phyloP scores from a whole-genome alignment of 768 basidiomycete genomes.

The Lanmaoa rubissima region DNA sequence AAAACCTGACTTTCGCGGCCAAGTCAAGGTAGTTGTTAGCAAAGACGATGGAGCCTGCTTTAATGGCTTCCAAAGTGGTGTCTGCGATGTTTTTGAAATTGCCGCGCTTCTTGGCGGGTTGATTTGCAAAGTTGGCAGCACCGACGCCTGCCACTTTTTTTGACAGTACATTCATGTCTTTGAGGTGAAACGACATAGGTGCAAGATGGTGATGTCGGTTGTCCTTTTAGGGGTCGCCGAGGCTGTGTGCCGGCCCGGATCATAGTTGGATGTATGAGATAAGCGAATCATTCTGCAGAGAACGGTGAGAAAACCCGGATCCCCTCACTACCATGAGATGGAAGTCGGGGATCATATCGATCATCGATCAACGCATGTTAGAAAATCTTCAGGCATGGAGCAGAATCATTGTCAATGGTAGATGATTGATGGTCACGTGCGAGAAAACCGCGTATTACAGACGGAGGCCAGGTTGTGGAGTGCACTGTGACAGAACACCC shows the following conservation, averaged over 20 bases:
- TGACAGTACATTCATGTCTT: constrained; percentile 1
- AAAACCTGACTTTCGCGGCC: constrained; percentile 32
- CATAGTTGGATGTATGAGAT: too few species aligned
- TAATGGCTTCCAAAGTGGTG: constrained; percentile 48
- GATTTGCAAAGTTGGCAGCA: not conserved
- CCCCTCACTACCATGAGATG: too few species aligned
- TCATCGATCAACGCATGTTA: too few species aligned
- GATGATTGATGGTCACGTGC: not conserved
- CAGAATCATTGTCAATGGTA: too few species aligned
- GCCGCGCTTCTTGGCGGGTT: constrained; percentile 8
- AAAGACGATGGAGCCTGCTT: constrained; percentile 42
- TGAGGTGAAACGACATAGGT: not conserved
- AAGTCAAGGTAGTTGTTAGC: constrained; percentile 34
- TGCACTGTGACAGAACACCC: too few species aligned
- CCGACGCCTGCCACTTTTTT: not conserved
- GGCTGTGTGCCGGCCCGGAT: not conserved
- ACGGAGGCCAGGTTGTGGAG: too few species aligned
- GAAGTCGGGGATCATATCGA: too few species aligned
- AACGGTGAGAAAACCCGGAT: too few species aligned
- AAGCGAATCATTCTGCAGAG: too few species aligned
- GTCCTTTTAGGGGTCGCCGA: not conserved
- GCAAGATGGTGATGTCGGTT: too few species aligned
- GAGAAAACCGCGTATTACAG: not conserved
- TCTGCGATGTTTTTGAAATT: constrained; percentile 45
- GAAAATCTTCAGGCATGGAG: too few species aligned